Evolutionary conservation across 495 filamentous ascomycete species (phyloP), one percentile per base, ranked within the genome.

Genomic region (Cryomyces minteri): DNA sequence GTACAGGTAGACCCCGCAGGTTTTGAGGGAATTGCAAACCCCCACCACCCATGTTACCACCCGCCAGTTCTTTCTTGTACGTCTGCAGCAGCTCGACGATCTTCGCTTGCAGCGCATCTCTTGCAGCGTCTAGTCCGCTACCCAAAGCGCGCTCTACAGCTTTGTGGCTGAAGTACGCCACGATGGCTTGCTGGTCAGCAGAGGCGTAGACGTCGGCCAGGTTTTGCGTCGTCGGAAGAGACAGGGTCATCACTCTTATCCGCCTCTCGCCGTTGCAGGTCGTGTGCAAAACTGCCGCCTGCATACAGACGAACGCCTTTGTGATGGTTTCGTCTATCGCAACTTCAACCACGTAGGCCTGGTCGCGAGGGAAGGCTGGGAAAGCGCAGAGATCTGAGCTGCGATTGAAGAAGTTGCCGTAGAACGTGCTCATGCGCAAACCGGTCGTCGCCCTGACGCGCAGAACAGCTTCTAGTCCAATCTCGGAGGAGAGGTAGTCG

Each of bases 391-490:
- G 78, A 64, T 98, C 92, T 12, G 86, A 94, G 56, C 81, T 88
- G 46, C 90, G 75, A 64, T 96, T 98, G 72, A 98, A 98, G 65
- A 98, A 98, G 63, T 98, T 98, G 49, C 90, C 90, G 63, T 96
- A 98, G 68, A 98, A 98, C 0, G 88, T 84, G 66, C 73, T 92
- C 85, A 96, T 96, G 32, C 90, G 79, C 41, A 98, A 66, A 40
- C 90, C 90, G 8, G 88, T 95, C 7, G 92, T 95, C 28, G 88
- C 88, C 49, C 90, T 75, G 5, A 98, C 92, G 49, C 90, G 81
- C 44, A 98, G 80, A 41, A 98, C 90, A 34, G 90, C 90, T 64
- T 98, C 90, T 41, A 98, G 68, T 0, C 88, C 92, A 55, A 98
- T 95, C 58, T 98, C 90, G 1, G 87, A 78, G 4, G 87, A 94